phyloP scores from a whole-genome alignment of 169 alveolate genomes.

The Eimeria sp. region DNA sequence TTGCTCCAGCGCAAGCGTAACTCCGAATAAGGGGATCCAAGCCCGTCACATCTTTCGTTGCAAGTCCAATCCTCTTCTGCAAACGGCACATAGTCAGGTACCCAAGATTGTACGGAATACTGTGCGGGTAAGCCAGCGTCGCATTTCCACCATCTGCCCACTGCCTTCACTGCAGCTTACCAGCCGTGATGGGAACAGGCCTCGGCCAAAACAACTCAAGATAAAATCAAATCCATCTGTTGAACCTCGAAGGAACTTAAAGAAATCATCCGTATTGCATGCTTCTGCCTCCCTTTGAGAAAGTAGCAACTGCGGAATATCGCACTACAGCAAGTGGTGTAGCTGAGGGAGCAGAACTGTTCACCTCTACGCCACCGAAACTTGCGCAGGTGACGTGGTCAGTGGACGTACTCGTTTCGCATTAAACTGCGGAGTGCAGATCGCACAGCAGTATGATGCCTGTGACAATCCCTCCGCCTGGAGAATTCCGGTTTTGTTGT shows the following conservation, averaged over 20 bases:
- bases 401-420: conserved; percentile 68
- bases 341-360: not conserved
- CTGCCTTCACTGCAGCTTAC: conserved; percentile 41
- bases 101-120: not conserved
- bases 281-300: conserved; percentile 79
- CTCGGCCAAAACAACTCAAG: conserved; percentile 79
- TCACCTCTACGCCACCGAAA: not conserved
- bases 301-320: conserved; percentile 75
- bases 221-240: conserved; percentile 79
- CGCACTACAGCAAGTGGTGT: not conserved
- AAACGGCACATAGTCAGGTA: not conserved
- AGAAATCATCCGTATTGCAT: conserved; percentile 81
- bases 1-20: not conserved
- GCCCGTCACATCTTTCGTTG: conserved; percentile 22
- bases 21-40: conserved; percentile 28
- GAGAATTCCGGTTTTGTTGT: conserved; percentile 16
- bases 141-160: not conserved
- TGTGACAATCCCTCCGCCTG: conserved; percentile 28
- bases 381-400: not conserved
- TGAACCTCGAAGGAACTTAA: conserved; percentile 83
- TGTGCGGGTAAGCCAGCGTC: not conserved
- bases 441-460: conserved; percentile 46
- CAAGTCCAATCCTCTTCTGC: conserved; percentile 51
- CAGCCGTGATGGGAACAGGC: conserved; percentile 74
- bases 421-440: conserved; percentile 78